Percentiles rank a stretch among this genome's conserved stretches.
These are phyloP conservation scores for Curvularia eragrostidis DNA, from an alignment of 2,329 filamentous ascomycete species.

Conservation along the genomic window DNA sequence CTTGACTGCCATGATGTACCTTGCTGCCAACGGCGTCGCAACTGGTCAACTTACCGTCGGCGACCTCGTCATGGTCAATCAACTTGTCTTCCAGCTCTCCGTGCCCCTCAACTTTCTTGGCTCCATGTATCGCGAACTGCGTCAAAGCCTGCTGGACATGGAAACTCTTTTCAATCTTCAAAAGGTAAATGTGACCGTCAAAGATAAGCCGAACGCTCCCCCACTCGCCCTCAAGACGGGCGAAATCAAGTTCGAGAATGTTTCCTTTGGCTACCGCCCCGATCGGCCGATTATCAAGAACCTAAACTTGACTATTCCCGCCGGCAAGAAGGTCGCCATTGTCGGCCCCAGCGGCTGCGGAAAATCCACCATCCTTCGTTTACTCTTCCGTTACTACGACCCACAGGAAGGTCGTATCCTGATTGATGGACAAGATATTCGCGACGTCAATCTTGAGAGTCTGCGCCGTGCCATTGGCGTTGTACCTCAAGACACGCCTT, in stretches of 20 bases:
- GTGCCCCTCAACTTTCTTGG: conserved; percentile 97
- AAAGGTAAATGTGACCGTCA: conserved; percentile 90
- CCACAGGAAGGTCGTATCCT: conserved; percentile 82
- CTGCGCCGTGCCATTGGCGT: conserved; percentile 88
- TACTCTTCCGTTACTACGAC: conserved; percentile 95
- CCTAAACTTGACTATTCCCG: conserved; percentile 85
- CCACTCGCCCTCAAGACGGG: conserved; percentile 78
- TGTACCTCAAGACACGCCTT: conserved; percentile 93
- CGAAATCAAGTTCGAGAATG: conserved; percentile 92
- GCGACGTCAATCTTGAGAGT: conserved; percentile 80
- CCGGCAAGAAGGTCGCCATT: conserved; percentile 93
- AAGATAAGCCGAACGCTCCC: conserved; percentile 76
- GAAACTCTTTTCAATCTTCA: conserved; percentile 97
- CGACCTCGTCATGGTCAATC: conserved; percentile 98
- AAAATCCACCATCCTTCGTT: conserved; percentile 88
- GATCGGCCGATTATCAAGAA: conserved; percentile 88
- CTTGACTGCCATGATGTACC: conserved; percentile 96
- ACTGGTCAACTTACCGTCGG: conserved; percentile 83
- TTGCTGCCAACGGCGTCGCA: conserved; percentile 89
- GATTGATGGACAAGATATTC: conserved; percentile 92
- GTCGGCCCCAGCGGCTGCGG: conserved; percentile 96
- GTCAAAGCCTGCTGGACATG: conserved; percentile 96
- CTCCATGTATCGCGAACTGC: conserved; percentile 94
- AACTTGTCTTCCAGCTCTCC: conserved; percentile 96
- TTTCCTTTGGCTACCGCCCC: conserved; percentile 88